Evolutionary conservation across 2,329 filamentous ascomycete species (phyloP).

Genomic region (Teratosphaeria nubilosa): DNA sequence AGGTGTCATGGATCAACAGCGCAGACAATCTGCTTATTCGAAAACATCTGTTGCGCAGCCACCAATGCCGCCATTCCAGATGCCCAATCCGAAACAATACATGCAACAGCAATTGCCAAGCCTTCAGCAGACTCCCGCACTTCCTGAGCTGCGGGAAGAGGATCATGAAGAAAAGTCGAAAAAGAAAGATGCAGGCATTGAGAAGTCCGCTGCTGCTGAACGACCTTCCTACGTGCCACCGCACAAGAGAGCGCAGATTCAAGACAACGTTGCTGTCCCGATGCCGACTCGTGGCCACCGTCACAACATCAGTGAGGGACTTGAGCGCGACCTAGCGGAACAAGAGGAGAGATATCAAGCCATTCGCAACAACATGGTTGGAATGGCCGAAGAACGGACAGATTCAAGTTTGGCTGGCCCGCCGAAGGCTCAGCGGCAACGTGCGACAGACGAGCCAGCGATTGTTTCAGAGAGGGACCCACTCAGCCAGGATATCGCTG

Average conservation of each 20-base stretch:
- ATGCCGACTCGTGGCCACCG: constrained; percentile 49
- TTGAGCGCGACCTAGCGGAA: constrained; percentile 78
- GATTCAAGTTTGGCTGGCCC: neutral
- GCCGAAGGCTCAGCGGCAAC: neutral
- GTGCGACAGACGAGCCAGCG: neutral
- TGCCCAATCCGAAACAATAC: constrained; percentile 6
- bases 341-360: constrained; percentile 59
- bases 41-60: constrained; percentile 19
- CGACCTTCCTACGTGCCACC: constrained; percentile 21
- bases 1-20: constrained; percentile 38
- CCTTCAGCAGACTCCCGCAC: constrained; percentile 33
- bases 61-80: neutral
- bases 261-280: constrained; percentile 47
- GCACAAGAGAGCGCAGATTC: constrained; percentile 20
- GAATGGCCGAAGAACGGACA: constrained; percentile 14
- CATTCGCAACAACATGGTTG: constrained; percentile 12
- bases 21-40: constrained; percentile 33
- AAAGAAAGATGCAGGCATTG: constrained; percentile 6
- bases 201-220: constrained; percentile 20
- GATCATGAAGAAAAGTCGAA: constrained; percentile 49
- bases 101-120: constrained; percentile 27
- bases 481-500: constrained; percentile 7
- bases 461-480: constrained; percentile 9
- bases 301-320: constrained; percentile 65
- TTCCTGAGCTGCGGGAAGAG: constrained; percentile 65